Percentiles rank a stretch among this genome's conserved stretches.
Conservation (phyloP, 2,329 filamentous ascomycete genomes). For the Keithomyces neogunnii region DNA sequence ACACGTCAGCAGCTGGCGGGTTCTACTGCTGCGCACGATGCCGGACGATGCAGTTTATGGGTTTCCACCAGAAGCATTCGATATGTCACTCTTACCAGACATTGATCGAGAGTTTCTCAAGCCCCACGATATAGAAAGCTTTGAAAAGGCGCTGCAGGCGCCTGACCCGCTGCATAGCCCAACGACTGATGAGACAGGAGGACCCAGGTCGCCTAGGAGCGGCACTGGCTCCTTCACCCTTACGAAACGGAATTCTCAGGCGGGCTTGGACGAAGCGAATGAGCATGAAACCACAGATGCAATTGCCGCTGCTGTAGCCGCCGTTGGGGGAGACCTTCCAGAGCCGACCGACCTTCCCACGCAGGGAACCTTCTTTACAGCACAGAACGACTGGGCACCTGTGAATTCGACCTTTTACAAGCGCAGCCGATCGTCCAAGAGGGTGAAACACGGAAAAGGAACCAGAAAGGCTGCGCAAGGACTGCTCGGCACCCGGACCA, state of each 20-base stretch:
- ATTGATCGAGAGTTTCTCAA: conserved; percentile 68
- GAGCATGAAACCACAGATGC: conserved; percentile 25
- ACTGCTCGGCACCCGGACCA: conserved; percentile 50
- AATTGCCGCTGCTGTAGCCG: conserved; percentile 29
- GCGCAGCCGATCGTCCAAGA: conserved; percentile 28
- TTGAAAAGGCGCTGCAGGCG: conserved; percentile 72
- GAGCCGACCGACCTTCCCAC: conserved; percentile 14
- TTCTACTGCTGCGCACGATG: conserved; percentile 10
- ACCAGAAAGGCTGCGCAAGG: conserved; percentile 29
- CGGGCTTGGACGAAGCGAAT: conserved; percentile 19
- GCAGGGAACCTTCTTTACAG: conserved; percentile 62
- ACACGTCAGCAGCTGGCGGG: not conserved
- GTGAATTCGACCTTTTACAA: conserved; percentile 60
- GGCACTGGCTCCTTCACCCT: conserved; percentile 29
- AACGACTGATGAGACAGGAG: conserved; percentile 36
- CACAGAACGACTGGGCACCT: conserved; percentile 93
- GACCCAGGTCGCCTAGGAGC: conserved; percentile 33
- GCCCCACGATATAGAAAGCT: conserved; percentile 64
- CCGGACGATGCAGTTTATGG: conserved; percentile 36
- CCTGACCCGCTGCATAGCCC: conserved; percentile 65
- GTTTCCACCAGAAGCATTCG: conserved; percentile 56
- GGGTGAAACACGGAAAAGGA: conserved; percentile 20
- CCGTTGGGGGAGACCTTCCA: conserved; percentile 27
- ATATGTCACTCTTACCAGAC: conserved; percentile 67
- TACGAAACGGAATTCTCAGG: conserved; percentile 32